Evolutionary conservation across 495 filamentous ascomycete genomes (phyloP).

Genomic region (Neurospora sp.): DNA sequence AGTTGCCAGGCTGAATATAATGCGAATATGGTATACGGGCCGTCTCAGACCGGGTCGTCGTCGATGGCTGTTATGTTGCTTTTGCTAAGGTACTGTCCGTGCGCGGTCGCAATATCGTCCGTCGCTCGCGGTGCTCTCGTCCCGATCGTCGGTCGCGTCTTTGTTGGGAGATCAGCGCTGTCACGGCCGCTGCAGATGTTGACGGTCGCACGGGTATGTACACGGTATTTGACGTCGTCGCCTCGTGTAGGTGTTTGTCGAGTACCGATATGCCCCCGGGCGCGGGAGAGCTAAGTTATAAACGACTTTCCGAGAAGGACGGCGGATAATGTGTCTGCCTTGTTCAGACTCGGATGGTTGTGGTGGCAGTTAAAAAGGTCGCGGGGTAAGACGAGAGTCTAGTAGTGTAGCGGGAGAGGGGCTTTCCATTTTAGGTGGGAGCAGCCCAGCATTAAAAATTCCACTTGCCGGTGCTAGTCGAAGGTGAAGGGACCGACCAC

Average conservation of each 20-base stretch:
- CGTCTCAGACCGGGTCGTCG: slow-evolving; percentile 7
- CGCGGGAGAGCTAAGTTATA: background rate
- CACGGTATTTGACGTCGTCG: background rate
- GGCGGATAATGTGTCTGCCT: background rate
- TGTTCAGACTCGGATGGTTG: background rate
- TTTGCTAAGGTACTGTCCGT: background rate
- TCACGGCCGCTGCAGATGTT: background rate
- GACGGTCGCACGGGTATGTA: background rate
- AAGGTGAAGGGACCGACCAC: background rate
- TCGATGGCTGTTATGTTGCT: background rate
- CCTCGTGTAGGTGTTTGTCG: background rate
- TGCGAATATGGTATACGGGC: slow-evolving; percentile 3
- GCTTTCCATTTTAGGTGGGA: background rate
- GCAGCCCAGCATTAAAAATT: background rate
- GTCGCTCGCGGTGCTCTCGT: background rate
- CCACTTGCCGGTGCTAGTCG: background rate
- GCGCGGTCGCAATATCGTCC: background rate
- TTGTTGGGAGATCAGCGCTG: background rate
- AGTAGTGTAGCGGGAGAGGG: background rate
- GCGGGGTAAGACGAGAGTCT: background rate
- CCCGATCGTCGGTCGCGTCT: background rate
- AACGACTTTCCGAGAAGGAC: background rate
- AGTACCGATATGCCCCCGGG: background rate
- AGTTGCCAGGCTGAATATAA: slow-evolving; percentile 11
- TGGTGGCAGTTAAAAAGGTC: background rate